Evolutionary conservation across 768 basidiomycete species (phyloP).

Genomic region (Hygrophorus pudorinus): DNA sequence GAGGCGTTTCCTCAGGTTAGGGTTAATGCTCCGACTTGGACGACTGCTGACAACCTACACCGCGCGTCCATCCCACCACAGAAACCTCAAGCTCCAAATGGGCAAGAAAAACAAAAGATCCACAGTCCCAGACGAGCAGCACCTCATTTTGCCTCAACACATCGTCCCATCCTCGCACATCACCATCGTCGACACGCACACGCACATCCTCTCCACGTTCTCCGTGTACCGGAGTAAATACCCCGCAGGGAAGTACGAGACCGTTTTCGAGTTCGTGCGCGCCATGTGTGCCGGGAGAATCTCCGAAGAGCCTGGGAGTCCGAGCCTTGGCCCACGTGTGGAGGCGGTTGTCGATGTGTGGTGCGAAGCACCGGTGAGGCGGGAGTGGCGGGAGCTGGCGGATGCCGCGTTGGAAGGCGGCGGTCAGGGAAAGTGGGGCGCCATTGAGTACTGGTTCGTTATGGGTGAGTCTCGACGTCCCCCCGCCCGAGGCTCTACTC

Average conservation of each 20-base stretch:
- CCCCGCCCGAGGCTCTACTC: background rate
- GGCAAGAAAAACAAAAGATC: conserved; percentile 3
- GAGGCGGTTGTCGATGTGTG: conserved; percentile 76
- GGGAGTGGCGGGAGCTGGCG: conserved; percentile 60
- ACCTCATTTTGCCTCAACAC: background rate
- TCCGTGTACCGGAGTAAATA: conserved; percentile 53
- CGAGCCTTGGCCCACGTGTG: conserved; percentile 41
- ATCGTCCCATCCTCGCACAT: conserved; percentile 28
- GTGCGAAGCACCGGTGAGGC: conserved; percentile 71
- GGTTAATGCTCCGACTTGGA: too few relatives aligned
- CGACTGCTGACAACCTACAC: background rate
- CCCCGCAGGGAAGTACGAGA: conserved; percentile 38
- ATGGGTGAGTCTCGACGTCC: conserved; percentile 44
- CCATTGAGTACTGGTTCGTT: conserved; percentile 73
- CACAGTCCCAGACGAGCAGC: background rate
- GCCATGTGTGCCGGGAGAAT: conserved; percentile 54
- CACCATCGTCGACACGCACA: conserved; percentile 74
- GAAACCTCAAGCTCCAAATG: background rate
- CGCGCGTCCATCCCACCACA: background rate
- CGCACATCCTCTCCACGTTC: conserved; percentile 72
- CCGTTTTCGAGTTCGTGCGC: conserved; percentile 62
- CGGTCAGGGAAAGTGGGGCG: conserved; percentile 47
- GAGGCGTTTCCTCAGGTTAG: too few relatives aligned
- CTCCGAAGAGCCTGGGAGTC: too few relatives aligned
- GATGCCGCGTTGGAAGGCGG: conserved; percentile 53